Evolutionary conservation across 177 flowering plant species (phyloP).

Genomic region (Vitis hybrid): DNA sequence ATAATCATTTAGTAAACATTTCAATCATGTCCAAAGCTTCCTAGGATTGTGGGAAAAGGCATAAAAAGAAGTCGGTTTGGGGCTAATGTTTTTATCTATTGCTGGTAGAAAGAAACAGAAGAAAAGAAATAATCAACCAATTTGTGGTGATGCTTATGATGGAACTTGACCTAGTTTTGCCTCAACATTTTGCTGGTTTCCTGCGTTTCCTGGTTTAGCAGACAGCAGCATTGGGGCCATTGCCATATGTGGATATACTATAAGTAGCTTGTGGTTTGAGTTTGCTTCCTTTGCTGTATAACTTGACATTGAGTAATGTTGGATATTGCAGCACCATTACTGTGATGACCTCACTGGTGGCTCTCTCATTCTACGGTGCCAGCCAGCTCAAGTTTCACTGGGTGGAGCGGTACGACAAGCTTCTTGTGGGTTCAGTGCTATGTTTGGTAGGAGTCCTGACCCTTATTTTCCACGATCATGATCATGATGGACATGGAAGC

Average conservation of each 20-base stretch:
- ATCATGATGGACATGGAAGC: conserved; percentile 35
- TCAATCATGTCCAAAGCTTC: too few species aligned
- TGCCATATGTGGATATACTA: too few species aligned
- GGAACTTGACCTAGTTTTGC: not conserved
- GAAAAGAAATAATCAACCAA: not conserved
- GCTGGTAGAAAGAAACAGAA: too few species aligned
- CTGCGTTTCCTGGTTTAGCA: too few species aligned
- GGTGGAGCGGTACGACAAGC: conserved; percentile 98
- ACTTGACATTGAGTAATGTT: not conserved
- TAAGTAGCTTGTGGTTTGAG: not conserved
- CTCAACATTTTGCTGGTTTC: not conserved
- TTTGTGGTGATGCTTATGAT: not conserved
- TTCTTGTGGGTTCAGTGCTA: conserved; percentile 89
- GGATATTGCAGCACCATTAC: conserved; percentile 76
- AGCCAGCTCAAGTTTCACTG: conserved; percentile 98
- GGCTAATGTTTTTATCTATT: too few species aligned
- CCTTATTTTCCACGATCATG: conserved; percentile 77
- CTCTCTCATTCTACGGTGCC: conserved; percentile 95
- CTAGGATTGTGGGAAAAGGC: too few species aligned
- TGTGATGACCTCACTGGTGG: conserved; percentile 96
- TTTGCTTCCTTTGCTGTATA: not conserved
- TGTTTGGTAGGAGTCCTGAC: conserved; percentile 92
- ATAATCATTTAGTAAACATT: too few species aligned
- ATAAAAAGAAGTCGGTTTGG: too few species aligned
- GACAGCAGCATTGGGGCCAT: too few species aligned